Evolutionary conservation across 345 rosid species (phyloP).

Genomic region (Iberis pinnata): DNA sequence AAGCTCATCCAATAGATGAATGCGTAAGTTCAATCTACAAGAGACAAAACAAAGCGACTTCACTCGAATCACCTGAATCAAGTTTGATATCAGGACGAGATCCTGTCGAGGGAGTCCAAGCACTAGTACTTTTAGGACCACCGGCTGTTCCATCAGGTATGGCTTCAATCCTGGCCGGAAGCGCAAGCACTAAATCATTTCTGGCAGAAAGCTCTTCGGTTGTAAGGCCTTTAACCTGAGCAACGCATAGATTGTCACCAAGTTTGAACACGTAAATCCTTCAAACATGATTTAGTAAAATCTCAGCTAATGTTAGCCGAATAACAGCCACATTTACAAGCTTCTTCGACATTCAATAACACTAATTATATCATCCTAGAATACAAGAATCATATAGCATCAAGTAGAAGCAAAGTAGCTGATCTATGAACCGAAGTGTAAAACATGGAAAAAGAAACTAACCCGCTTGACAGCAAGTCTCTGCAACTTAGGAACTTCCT

Average conservation of each 20-base stretch:
- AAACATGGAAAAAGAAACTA: conserved; percentile 7
- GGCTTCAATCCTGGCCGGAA: conserved; percentile 84
- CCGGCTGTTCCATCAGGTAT: conserved; percentile 91
- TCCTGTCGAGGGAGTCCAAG: conserved; percentile 71
- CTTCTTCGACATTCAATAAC: neutral
- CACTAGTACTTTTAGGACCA: conserved; percentile 67
- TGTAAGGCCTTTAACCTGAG: conserved; percentile 85
- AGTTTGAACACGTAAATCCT: neutral
- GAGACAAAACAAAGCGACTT: conserved; percentile 16
- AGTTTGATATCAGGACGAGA: conserved; percentile 76
- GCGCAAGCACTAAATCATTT: conserved; percentile 83
- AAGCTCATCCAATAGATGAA: neutral
- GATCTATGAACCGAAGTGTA: conserved; percentile 2
- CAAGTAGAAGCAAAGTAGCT: conserved; percentile 5
- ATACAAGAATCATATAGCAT: conserved; percentile 2
- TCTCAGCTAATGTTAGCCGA: neutral
- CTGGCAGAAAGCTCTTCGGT: conserved; percentile 84
- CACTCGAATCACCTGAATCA: conserved; percentile 66
- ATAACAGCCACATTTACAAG: conserved; percentile 5
- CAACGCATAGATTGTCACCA: neutral
- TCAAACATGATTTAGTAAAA: conserved; percentile 5
- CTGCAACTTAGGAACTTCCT: conserved; percentile 91
- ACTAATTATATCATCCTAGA: neutral
- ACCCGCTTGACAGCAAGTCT: conserved; percentile 92
- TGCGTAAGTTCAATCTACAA: neutral